Evolutionary conservation across 169 alveolate species (phyloP), one percentile per base, ranked within the genome.

Genomic region (Eimeria mitis): DNA sequence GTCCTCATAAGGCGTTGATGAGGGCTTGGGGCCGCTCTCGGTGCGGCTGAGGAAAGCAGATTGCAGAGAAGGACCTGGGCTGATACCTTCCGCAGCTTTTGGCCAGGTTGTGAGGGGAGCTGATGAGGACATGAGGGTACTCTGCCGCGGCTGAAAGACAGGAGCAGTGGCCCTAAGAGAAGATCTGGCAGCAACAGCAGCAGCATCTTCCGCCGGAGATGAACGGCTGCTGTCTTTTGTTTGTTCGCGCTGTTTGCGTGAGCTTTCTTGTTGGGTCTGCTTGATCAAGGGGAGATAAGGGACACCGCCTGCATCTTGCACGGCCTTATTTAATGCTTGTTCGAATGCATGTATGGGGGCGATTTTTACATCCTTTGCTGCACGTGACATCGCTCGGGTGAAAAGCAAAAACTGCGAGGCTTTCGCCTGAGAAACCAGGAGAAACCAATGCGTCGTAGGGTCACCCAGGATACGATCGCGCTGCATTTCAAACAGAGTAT

Each of bases 331-430:
- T 13, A 70, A 31, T 4, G 9, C 49, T 34, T 1, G n/a, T 70
- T 34, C 78, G 78, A 70, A 70, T 34, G 0, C n/a, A 0, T 0
- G 6, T 3, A 34, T 34, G 7, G 78, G 78, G 7, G 78, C 0
- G 0, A 70, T 34, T 0, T 1, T 1, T 0, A 3, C 31, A 19
- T 13, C 23, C 0, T 6, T 0, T 1, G 6, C 0, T 9, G 5
- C 49, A 34, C 9, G 34, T 7, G 78, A 47, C 78, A 11, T 1
- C 0, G 5, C 6, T 76, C 42, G 14, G 42, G 37, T 44, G 87
- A 76, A 76, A 11, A 76, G 37, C 28, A 76, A 3, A n/a, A 2
- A 44, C 54, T 76, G 54, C 23, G 54, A 25, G 42, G 13, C 19
- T n/a, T 47, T 21, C 40, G 0, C 3, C 40, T 76, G 87, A 21